These are phyloP conservation scores for Globisporangium paroecandrum DNA, from an alignment of 352 stramenopile species.

Conservation along the genomic window DNA sequence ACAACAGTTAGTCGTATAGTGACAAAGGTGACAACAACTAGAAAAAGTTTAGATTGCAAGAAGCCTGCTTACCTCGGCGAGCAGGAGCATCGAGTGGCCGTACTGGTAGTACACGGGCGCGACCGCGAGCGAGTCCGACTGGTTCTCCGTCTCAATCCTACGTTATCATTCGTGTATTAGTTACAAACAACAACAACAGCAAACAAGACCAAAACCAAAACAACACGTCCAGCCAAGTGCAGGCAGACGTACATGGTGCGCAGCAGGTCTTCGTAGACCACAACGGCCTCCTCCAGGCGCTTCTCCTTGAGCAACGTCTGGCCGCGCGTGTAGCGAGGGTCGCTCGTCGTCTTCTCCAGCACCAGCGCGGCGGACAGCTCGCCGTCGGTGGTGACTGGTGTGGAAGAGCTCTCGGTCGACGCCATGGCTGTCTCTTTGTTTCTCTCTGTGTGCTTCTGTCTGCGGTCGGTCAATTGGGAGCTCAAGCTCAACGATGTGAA, in stretches of 20 bases:
- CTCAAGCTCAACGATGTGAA: background rate
- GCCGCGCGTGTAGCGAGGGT: constrained; percentile 74
- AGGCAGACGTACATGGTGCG: constrained; percentile 56
- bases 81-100: constrained; percentile 70
- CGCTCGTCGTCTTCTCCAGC: constrained; percentile 56
- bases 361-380: constrained; percentile 16
- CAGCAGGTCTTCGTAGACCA: constrained; percentile 70
- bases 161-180: background rate
- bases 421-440: background rate
- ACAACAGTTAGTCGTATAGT: background rate
- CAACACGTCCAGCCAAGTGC: background rate
- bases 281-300: constrained; percentile 76
- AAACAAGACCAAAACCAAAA: background rate
- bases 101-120: constrained; percentile 84
- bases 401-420: constrained; percentile 1
- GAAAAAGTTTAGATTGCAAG: constrained; percentile 2
- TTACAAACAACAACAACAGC: background rate
- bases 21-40: background rate
- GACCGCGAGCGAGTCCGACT: constrained; percentile 58
- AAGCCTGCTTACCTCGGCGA: constrained; percentile 40
- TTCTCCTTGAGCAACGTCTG: constrained; percentile 75
- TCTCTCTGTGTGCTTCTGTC: background rate
- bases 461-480: background rate
- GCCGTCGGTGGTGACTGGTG: background rate
- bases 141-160: constrained; percentile 66